Evolutionary conservation across 768 basidiomycete species (phyloP).

Genomic region (Boletellus emodensis): DNA sequence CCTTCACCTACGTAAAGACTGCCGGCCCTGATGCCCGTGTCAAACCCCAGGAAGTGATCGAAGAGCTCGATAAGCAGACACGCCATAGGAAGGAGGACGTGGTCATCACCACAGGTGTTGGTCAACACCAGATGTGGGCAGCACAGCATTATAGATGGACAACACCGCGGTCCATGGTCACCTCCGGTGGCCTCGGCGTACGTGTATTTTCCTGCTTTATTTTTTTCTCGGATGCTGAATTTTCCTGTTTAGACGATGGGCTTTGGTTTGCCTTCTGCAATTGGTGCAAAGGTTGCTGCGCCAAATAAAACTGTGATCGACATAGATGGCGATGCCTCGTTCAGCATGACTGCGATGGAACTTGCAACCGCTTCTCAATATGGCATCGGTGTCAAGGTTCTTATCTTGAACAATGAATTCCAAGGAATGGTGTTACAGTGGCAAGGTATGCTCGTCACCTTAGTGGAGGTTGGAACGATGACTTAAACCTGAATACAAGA

Average conservation of each 20-base stretch:
- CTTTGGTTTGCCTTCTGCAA: constrained; percentile 90
- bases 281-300: constrained; percentile 95
- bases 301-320: constrained; percentile 93
- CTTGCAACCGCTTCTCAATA: constrained; percentile 90
- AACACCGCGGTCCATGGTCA: constrained; percentile 81
- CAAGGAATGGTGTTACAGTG: constrained; percentile 99
- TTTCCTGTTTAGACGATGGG: constrained; percentile 79
- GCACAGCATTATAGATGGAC: constrained; percentile 93
- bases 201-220: constrained; percentile 30
- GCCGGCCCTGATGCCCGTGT: constrained; percentile 55
- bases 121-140: constrained; percentile 99
- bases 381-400: constrained; percentile 91
- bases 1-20: constrained; percentile 81
- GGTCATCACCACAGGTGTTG: constrained; percentile 89
- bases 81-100: constrained; percentile 79
- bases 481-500: constrained; percentile 41
- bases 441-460: constrained; percentile 64
- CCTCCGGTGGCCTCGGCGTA: constrained; percentile 92
- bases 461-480: not conserved
- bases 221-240: not conserved
- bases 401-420: constrained; percentile 94
- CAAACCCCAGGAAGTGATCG: constrained; percentile 97
- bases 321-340: constrained; percentile 96
- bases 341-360: constrained; percentile 99
- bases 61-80: constrained; percentile 85